Percentiles rank a stretch among this genome's conserved stretches.
Conservation (phyloP, 1,284 basidiomycete genomes). For the Bondarzewia mesenterica region DNA sequence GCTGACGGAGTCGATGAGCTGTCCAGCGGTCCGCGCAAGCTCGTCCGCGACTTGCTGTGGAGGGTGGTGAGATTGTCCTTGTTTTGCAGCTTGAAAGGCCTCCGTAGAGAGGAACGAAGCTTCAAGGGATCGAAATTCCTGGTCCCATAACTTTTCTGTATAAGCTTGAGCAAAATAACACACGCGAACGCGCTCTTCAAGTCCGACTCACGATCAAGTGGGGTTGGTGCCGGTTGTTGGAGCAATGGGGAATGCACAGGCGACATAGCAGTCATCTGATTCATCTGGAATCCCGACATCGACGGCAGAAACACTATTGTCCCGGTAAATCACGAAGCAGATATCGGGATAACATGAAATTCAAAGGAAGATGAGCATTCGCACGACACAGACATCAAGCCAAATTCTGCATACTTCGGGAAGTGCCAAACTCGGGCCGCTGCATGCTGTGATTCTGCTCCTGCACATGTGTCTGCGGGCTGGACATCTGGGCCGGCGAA, state of each 20-base stretch:
- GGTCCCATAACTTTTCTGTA: conserved; percentile 43
- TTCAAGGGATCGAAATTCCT: conserved; percentile 55
- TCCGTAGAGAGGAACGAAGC: conserved; percentile 17
- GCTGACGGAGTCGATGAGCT: conserved; percentile 62
- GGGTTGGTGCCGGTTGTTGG: conserved; percentile 19
- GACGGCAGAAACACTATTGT: conserved; percentile 6
- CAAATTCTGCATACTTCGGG: conserved; percentile 1
- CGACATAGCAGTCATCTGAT: conserved; percentile 27
- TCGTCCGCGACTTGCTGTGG: conserved; percentile 37
- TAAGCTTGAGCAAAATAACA: not conserved
- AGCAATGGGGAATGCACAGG: conserved; percentile 24
- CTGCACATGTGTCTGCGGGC: not conserved
- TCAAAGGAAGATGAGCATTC: not conserved
- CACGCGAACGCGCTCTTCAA: not conserved
- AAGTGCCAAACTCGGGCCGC: not conserved
- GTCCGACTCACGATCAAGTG: conserved; percentile 26
- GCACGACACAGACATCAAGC: not conserved
- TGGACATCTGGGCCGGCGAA: not conserved
- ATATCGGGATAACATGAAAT: not conserved
- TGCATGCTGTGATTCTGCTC: conserved; percentile 1
- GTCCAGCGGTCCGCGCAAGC: conserved; percentile 67
- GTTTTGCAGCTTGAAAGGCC: conserved; percentile 13
- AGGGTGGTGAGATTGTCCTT: conserved; percentile 15
- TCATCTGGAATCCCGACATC: conserved; percentile 26
- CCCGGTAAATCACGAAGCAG: not conserved